A percentile compares a stretch with the other conserved stretches of the same genome.
phyloP scores from a whole-genome alignment of 106 monocot species.

The Amphibolis antarctica region DNA sequence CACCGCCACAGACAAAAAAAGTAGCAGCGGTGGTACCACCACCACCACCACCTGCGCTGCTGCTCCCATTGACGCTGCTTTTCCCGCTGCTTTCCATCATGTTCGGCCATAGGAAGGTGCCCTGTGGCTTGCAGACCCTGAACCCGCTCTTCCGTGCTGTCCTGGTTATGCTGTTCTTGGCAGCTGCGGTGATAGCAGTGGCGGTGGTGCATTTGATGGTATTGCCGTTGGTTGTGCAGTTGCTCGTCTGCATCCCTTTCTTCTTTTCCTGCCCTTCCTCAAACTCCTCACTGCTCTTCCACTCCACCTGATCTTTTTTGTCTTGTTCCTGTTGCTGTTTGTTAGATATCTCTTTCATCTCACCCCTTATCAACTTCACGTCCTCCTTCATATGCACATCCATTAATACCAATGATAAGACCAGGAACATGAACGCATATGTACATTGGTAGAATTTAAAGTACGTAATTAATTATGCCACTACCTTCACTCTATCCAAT shows the following conservation, averaged over 20 bases:
- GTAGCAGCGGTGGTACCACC: neutral
- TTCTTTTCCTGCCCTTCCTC: neutral
- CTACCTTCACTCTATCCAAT: conserved; percentile 43
- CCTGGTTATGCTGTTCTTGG: neutral
- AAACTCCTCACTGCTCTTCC: conserved; percentile 2
- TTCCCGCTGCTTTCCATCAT: conserved; percentile 8
- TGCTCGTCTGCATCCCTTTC: neutral
- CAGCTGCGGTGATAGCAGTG: neutral
- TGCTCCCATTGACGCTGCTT: neutral
- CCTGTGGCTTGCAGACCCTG: conserved; percentile 79
- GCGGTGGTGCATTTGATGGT: neutral
- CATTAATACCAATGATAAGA: neutral
- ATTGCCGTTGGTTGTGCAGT: conserved; percentile 4
- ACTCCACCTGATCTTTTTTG: neutral
- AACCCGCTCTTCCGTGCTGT: conserved; percentile 51
- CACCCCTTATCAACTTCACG: conserved; percentile 28
- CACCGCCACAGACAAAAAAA: too few species aligned
- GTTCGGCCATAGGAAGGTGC: conserved; percentile 77
- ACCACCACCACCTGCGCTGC: neutral
- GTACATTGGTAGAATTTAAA: neutral
- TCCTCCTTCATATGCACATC: conserved; percentile 9
- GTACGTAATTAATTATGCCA: neutral
- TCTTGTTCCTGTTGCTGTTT: conserved; percentile 13
- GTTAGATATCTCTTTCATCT: conserved; percentile 22
- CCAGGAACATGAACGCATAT: too few species aligned